Evolutionary conservation across 768 basidiomycete genomes (phyloP), one percentile per base, ranked within the genome.

Genomic region (Coprinopsis marcescibilis): DNA sequence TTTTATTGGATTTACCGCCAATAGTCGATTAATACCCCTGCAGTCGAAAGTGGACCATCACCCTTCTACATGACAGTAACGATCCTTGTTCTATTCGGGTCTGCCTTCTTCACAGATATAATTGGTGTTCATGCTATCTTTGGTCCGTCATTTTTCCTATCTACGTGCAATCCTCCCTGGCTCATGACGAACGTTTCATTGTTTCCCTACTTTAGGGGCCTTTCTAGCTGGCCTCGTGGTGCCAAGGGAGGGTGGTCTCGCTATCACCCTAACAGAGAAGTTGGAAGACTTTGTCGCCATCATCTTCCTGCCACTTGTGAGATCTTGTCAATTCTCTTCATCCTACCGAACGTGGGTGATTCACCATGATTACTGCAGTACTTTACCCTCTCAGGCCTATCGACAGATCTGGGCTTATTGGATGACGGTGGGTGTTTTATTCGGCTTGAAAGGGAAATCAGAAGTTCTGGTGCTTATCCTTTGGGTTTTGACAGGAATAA

Each of bases 221-320:
- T 95, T 96, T 70, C 59, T 95, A 10, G 78, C 80, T 1, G 93
- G 86, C 1, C 61, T 88, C 35, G 77, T 85, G 45, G 83, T 97
- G 5, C 94, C 96, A 2, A 80, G 91, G 24, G 85, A 93, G 56
- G 89, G 89, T 2, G 86, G 86, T 2, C 80, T 99, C 29, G 80
- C 86, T 0, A 89, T 93, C 43, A 73, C 82, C 0, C 67, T 98
- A n/a, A 92, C 89, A 0, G 90, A 95, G 57, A 97, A 95, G 59
- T 69, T 98, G n/a, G 96, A 99, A 66, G 95, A 97, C 65, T 82
- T 95, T 76, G 88, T 94, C 2, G 67, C 88, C 0, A 84, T 94
- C 50, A 81, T 94, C 36, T 93, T 96, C 65, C 67, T 96, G 11
- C 93, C 93, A 3, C 68, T 95, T 41, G 88, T 89, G 58, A 51